Conservation (phyloP, 2,329 filamentous ascomycete genomes). For the Fusarium beomiforme region DNA sequence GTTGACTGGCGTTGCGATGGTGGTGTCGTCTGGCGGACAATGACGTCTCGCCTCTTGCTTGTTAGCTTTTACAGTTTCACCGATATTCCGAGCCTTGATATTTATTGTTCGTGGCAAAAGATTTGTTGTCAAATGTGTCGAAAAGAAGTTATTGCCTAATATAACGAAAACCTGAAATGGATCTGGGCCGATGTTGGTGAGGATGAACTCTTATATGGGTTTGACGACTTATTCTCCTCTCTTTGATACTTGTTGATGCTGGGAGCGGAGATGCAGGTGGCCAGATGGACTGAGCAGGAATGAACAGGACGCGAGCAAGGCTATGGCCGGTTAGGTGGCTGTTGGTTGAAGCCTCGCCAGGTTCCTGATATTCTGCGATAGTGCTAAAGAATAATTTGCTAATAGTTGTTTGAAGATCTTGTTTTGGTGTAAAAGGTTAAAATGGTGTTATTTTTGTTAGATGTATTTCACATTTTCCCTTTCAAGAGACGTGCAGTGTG, state of each 20-base stretch:
- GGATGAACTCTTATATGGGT: not conserved
- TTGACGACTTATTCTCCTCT: not conserved
- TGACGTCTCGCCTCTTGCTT: constrained; percentile 35
- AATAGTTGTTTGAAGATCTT: not conserved
- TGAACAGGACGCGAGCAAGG: not conserved
- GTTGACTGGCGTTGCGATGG: not conserved
- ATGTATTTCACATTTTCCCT: not conserved
- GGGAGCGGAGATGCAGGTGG: constrained; percentile 5
- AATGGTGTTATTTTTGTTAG: not conserved
- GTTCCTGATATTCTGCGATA: not conserved
- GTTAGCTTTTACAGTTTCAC: not conserved
- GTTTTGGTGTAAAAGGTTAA: not conserved
- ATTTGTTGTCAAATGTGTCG: not conserved
- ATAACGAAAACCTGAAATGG: constrained; percentile 1
- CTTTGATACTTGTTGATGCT: not conserved
- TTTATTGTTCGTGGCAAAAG: constrained; percentile 35
- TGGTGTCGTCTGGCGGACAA: constrained; percentile 25
- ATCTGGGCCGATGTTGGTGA: not conserved
- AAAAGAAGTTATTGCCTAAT: not conserved
- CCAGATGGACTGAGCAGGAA: not conserved
- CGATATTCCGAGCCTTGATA: constrained; percentile 22
- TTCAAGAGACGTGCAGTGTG: not conserved
- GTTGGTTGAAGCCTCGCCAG: not conserved
- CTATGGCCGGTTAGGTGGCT: not conserved
- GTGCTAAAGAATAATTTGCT: not conserved